Conservation (phyloP, 2,329 filamentous ascomycete genomes). For the Fusarium duplospermum region DNA sequence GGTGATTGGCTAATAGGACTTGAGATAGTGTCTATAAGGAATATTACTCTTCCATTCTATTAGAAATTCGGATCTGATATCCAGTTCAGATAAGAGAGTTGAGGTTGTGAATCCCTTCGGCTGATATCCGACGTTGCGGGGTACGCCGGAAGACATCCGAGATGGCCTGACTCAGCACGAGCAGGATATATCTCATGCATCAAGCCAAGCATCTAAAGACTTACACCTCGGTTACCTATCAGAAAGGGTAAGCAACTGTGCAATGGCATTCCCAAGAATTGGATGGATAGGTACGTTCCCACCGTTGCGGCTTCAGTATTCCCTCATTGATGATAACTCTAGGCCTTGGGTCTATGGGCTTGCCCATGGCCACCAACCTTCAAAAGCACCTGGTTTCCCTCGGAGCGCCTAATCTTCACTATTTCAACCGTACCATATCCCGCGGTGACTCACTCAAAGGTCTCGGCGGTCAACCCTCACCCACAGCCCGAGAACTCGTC, state of each 20-base stretch:
- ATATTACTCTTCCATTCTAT: neutral
- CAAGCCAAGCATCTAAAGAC: neutral
- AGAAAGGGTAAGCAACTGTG: neutral
- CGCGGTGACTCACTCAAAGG: conserved; percentile 51
- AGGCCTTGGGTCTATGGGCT: conserved; percentile 65
- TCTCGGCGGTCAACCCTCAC: conserved; percentile 43
- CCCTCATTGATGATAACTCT: accelerated
- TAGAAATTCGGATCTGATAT: neutral
- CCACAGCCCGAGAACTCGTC: conserved; percentile 44
- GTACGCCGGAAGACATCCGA: neutral
- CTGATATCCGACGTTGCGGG: conserved; percentile 6
- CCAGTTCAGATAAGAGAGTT: neutral
- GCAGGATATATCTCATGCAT: neutral
- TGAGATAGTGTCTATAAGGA: no score
- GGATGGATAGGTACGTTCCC: conserved; percentile 25
- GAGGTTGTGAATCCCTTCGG: neutral
- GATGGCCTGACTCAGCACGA: neutral
- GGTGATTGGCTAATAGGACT: no score
- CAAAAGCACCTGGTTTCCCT: conserved; percentile 53
- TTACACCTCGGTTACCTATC: neutral
- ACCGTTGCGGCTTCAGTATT: accelerated
- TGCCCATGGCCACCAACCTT: conserved; percentile 61
- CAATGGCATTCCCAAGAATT: conserved; percentile 13
- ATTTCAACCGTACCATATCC: conserved; percentile 61
- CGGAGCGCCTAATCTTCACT: conserved; percentile 47